Base-by-base conservation (phyloP, 1,139 yeast genomes). In the Debaryomyces udenii region DNA sequence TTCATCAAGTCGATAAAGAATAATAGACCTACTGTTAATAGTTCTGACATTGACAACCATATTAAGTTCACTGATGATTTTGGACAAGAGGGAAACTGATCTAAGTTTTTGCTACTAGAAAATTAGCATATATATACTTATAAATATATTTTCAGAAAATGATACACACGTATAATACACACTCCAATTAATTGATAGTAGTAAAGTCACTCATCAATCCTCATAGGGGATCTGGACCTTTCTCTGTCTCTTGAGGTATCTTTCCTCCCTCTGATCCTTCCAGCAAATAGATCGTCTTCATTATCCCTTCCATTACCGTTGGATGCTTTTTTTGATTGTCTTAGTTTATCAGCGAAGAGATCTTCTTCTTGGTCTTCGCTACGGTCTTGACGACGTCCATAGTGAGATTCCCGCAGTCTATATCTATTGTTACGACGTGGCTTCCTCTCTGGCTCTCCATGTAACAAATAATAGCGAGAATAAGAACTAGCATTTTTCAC, bases 1-100 rank as follows among this genome's bases (percentile, higher is more conserved):
- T 94, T 94, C 65, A 78, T 93, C 50, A 91, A 91, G 64, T 95
- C 98, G 2, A 83, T 94, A 44, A 88, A 89, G 62, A 82, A 83
- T 37, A 89, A 96, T 46, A 78, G 98, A 59, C 99, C 99, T 13
- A 94, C 99, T 0, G 99, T 94, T 33, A 94, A 93, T 59, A 83
- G 77, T 36, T 76, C 77, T 10, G 99, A 94, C 61, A 78, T 93
- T 49, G 73, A 71, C 48, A 86, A 85, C 58, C 98, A 93, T 64
- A 80, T 81, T 41, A 86, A 88, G 50, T 94, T 94, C 59, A 94
- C 99, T 0, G 77, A 77, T 35, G 99, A 94, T 64, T 94, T 93
- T 62, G 99, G 99, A 38, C 96, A 91, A 59, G 99, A 93, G 64
- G 99, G 99, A 42, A 88, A 87, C 59, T 89, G 56, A 41, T 15